Conservation (phyloP, 371 early-diverging fungal genomes). For the Blastocladiella emersonii region DNA sequence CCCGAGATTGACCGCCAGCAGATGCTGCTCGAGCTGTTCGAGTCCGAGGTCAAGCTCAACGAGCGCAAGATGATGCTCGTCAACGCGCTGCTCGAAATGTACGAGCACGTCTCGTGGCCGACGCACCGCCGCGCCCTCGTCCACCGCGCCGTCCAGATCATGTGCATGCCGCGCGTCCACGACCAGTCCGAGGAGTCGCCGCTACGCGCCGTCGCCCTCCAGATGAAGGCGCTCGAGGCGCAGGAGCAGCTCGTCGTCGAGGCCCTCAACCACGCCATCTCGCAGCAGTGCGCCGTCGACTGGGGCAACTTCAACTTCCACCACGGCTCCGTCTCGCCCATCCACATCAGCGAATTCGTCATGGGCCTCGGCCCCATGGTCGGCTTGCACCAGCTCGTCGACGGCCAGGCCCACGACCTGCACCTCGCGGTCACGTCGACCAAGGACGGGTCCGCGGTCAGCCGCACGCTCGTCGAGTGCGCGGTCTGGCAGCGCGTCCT, state of each 20-base stretch:
- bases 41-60: conserved; percentile 26
- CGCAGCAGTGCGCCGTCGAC: neutral
- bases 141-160: neutral
- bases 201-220: neutral
- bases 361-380: neutral
- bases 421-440: neutral
- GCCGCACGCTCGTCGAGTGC: neutral
- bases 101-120: neutral
- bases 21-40: conserved; percentile 29
- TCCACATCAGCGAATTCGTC: neutral
- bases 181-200: neutral
- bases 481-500: neutral
- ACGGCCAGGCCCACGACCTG: neutral
- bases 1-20: conserved; percentile 28
- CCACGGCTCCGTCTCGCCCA: neutral
- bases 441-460: neutral
- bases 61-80: conserved; percentile 22
- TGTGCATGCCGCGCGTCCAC: neutral
- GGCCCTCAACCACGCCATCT: neutral
- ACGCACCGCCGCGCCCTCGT: neutral
- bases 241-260: neutral
- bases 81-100: neutral
- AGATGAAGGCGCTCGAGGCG: neutral
- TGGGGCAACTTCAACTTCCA: neutral
- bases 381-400: neutral